Percentiles rank a stretch among this genome's conserved stretches.
Evolutionary conservation across 2,329 filamentous ascomycete genomes (phyloP).

Genomic region (Talaromyces amestolkiae): DNA sequence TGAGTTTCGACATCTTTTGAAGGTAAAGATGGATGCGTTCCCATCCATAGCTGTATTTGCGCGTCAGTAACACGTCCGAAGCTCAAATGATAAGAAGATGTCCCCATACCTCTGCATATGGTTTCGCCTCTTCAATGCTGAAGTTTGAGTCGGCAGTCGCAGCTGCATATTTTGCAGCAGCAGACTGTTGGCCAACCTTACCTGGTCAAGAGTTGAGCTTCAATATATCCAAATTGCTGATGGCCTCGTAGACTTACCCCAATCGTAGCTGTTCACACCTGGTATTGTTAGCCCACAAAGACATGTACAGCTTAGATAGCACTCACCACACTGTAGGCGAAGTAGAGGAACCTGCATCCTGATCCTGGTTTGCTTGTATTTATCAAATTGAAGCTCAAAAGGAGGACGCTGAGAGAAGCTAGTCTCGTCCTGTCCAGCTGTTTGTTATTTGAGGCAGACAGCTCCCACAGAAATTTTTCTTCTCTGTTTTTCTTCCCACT

Average conservation of each 20-base stretch:
- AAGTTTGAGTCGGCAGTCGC: conserved; percentile 75
- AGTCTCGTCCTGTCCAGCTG: not conserved
- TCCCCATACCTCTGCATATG: conserved; percentile 78
- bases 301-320: no score
- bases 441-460: not conserved
- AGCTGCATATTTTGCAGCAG: conserved; percentile 83
- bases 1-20: conserved; percentile 85
- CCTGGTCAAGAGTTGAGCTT: conserved; percentile 48
- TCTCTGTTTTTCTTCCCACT: conserved; percentile 1
- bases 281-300: conserved; percentile 4
- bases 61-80: not conserved
- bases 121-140: conserved; percentile 77
- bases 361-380: conserved; percentile 12
- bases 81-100: not conserved
- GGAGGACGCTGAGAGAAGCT: conserved; percentile 11
- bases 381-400: not conserved
- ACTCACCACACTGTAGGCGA: conserved; percentile 64
- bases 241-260: conserved; percentile 59
- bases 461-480: not conserved
- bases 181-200: conserved; percentile 82
- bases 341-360: conserved; percentile 76
- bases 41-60: conserved; percentile 84
- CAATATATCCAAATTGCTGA: conserved; percentile 23
- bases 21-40: conserved; percentile 91
- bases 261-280: conserved; percentile 98